Conservation (phyloP, 805 yeast species). For the Hanseniaspora singularis region DNA sequence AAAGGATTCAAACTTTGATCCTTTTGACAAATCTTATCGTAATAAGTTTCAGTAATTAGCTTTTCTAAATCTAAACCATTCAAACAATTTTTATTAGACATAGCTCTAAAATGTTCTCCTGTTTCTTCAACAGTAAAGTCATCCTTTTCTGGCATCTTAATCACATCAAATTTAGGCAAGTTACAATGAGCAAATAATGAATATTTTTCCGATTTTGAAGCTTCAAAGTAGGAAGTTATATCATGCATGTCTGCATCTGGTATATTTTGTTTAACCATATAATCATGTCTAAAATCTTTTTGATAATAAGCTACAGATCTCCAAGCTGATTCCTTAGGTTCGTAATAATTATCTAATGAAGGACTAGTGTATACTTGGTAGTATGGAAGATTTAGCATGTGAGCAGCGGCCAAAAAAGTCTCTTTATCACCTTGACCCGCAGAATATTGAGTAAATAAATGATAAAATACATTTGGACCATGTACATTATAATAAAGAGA, state of each 20-base stretch:
- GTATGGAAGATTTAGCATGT: constrained; percentile 35
- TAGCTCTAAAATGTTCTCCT: constrained; percentile 11
- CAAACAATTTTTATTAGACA: constrained; percentile 1
- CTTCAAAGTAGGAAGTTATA: constrained; percentile 7
- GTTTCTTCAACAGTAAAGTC: constrained; percentile 19
- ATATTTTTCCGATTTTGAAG: constrained; percentile 16
- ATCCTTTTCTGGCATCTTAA: constrained; percentile 19
- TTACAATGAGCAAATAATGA: constrained; percentile 33
- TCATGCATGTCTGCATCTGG: constrained; percentile 14
- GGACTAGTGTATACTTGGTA: constrained; percentile 37
- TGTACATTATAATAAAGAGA: constrained; percentile 55
- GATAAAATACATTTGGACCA: constrained; percentile 64
- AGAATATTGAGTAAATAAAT: constrained; percentile 58
- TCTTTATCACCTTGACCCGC: constrained; percentile 79
- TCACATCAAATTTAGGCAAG: constrained; percentile 32
- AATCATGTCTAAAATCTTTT: constrained; percentile 53
- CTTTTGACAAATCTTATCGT: constrained; percentile 4
- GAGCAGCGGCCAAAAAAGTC: constrained; percentile 56
- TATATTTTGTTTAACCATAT: constrained; percentile 18
- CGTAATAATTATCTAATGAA: constrained; percentile 30
- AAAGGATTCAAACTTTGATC: constrained; percentile 9
- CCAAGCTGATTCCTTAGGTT: constrained; percentile 30
- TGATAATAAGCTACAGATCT: constrained; percentile 71
- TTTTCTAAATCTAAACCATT: constrained; percentile 12
- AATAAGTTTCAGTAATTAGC: background rate